Conservation (phyloP, 257 asterid species). For the Anisodus tanguticus region DNA sequence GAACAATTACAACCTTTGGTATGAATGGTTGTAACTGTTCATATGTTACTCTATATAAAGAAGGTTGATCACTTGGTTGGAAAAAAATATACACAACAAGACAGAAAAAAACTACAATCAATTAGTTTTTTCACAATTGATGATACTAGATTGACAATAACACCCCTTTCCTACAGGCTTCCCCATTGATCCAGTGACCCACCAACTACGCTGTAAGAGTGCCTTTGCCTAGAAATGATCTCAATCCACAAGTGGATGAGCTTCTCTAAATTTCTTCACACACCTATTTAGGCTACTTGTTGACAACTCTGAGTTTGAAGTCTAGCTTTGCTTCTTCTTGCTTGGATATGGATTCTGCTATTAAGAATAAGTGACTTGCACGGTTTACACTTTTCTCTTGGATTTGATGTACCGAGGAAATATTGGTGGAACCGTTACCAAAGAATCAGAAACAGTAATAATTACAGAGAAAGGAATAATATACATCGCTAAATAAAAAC, state of each 20-base stretch:
- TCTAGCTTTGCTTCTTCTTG: conserved; percentile 22
- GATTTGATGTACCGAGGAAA: neutral
- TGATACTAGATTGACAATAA: too few relatives aligned
- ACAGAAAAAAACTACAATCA: too few relatives aligned
- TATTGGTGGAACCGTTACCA: neutral
- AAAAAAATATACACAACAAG: too few relatives aligned
- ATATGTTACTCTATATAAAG: too few relatives aligned
- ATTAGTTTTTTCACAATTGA: too few relatives aligned
- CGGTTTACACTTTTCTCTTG: neutral
- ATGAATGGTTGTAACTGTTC: too few relatives aligned
- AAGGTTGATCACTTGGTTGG: too few relatives aligned
- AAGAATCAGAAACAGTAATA: neutral
- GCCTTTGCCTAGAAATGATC: conserved; percentile 7
- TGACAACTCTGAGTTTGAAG: conserved; percentile 23
- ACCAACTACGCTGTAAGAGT: neutral
- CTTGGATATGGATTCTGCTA: neutral
- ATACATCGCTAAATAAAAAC: neutral
- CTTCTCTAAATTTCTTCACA: neutral
- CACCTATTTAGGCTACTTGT: conserved; percentile 14
- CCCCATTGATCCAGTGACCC: neutral
- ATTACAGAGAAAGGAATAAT: neutral
- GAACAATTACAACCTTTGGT: too few relatives aligned
- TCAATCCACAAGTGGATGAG: neutral
- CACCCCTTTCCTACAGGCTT: neutral
- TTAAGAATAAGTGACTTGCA: neutral